A percentile compares a stretch with the other conserved stretches of the same genome.
Conservation (phyloP, 1,284 basidiomycete species). For the Cystobasidium slooffiae region DNA sequence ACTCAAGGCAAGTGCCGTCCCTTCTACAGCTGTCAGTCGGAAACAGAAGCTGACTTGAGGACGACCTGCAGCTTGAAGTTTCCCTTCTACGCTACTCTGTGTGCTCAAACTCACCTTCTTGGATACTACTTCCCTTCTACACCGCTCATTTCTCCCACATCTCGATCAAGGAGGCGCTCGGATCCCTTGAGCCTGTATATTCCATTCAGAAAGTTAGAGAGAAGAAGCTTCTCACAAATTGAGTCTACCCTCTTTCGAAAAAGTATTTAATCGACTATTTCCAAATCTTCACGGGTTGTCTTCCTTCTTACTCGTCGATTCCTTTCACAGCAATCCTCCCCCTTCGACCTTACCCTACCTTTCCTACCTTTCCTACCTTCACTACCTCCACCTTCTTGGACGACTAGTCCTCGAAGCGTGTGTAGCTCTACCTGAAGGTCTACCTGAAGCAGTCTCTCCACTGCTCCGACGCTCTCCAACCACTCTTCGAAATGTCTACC, state of each 20-base stretch:
- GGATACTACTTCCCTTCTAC: too few relatives aligned
- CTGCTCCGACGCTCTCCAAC: not conserved
- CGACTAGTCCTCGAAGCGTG: not conserved
- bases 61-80: too few relatives aligned
- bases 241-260: not conserved
- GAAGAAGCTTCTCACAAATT: not conserved
- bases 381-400: not conserved
- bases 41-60: too few relatives aligned
- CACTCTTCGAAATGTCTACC: not conserved
- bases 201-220: not conserved
- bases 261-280: constrained; percentile 6
- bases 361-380: not conserved
- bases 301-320: constrained; percentile 13
- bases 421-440: not conserved
- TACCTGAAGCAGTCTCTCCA: not conserved
- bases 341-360: not conserved
- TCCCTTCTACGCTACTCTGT: too few relatives aligned
- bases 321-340: not conserved
- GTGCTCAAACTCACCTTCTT: too few relatives aligned
- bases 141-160: too few relatives aligned
- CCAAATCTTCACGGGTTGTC: not conserved
- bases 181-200: not conserved
- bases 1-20: too few relatives aligned
- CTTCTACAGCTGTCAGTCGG: too few relatives aligned
- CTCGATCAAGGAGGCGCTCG: too few relatives aligned